These are phyloP conservation scores for Trypanosoma grayi DNA, from an alignment of 208 protist species.

Conservation along the genomic window DNA sequence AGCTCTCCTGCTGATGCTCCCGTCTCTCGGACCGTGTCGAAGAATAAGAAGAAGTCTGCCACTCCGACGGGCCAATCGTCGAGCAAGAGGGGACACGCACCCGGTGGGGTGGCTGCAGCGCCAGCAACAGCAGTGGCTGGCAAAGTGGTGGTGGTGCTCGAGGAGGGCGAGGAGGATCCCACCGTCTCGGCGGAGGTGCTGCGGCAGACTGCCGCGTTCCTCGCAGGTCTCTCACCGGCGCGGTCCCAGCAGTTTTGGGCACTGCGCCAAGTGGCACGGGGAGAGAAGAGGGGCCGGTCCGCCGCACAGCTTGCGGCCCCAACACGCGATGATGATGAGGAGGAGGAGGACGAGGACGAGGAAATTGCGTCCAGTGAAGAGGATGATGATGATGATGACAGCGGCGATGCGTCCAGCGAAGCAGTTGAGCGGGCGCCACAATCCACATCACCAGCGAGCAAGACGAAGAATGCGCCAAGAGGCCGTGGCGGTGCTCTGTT, in stretches of 20 bases:
- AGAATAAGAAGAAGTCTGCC: not conserved
- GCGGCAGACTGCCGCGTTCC: constrained; percentile 42
- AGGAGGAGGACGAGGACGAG: constrained; percentile 18
- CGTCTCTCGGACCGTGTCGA: not conserved
- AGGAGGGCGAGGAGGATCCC: constrained; percentile 52
- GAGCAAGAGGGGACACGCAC: not conserved
- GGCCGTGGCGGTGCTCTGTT: constrained; percentile 31
- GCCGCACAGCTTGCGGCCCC: not conserved
- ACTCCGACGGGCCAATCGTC: not conserved
- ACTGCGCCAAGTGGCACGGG: constrained; percentile 56
- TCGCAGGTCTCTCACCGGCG: constrained; percentile 35
- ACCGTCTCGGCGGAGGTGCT: constrained; percentile 51
- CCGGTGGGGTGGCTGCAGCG: not conserved
- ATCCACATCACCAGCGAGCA: too few relatives aligned
- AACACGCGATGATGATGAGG: not conserved
- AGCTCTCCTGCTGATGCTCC: not conserved
- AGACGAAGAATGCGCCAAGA: too few relatives aligned
- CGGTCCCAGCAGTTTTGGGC: constrained; percentile 59
- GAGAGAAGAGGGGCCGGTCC: constrained; percentile 12
- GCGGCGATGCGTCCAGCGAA: not conserved
- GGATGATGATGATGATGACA: constrained; percentile 3
- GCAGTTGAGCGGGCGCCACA: not conserved
- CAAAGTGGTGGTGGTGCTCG: constrained; percentile 9
- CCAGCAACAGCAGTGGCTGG: not conserved
- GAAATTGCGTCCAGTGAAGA: constrained; percentile 13